Conservation (phyloP, 2,329 filamentous ascomycete species). For the Endoconidiophora laricicola region DNA sequence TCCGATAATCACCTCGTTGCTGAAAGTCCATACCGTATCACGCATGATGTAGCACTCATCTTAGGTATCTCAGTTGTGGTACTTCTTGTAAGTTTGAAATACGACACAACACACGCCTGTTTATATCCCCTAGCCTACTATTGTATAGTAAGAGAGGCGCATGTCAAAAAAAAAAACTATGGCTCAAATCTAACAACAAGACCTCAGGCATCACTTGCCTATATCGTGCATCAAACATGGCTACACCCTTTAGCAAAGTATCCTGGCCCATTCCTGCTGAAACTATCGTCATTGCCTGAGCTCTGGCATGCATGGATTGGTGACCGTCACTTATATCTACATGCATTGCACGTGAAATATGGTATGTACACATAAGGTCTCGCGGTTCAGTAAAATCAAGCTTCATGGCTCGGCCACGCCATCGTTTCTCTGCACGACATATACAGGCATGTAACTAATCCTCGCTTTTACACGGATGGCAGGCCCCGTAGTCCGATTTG, state of each 20-base stretch:
- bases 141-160: no score
- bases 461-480: background rate
- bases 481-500: conserved; percentile 57
- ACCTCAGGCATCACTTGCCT: conserved; percentile 15
- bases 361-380: conserved; percentile 25
- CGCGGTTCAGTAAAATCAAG: no score
- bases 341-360: conserved; percentile 53
- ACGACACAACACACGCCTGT: no score
- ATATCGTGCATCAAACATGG: conserved; percentile 40
- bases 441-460: background rate
- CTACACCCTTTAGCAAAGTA: conserved; percentile 50
- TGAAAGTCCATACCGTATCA: no score
- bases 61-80: no score
- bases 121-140: no score
- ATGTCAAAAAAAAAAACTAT: no score
- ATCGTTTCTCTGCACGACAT: background rate
- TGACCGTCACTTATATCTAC: conserved; percentile 57
- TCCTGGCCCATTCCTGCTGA: conserved; percentile 46
- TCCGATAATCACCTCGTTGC: no score
- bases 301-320: conserved; percentile 62
- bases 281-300: conserved; percentile 46
- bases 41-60: no score
- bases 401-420: no score
- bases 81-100: no score
- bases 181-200: no score